Percentiles rank a stretch among this genome's conserved stretches.
Evolutionary conservation across 306 rosid genomes (phyloP).

Genomic region (Gleditsia sinensis): DNA sequence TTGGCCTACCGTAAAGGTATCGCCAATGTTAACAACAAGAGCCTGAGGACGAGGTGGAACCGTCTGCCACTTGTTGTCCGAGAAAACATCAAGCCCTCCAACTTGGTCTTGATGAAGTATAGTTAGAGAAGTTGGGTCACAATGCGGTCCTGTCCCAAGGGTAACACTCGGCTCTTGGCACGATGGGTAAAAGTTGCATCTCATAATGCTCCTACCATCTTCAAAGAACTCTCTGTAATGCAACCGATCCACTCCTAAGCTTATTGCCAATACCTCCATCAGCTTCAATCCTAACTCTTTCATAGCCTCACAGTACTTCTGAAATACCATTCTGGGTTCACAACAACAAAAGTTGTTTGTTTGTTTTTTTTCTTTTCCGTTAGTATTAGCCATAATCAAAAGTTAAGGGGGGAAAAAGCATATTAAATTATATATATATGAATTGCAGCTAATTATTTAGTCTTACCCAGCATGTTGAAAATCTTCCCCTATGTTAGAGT

Average conservation of each 20-base stretch:
- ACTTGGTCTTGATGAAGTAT: conserved; percentile 68
- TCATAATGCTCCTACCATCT: conserved; percentile 58
- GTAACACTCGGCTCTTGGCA: conserved; percentile 51
- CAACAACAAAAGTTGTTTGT: no score
- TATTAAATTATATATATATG: no score
- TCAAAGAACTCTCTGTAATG: conserved; percentile 54
- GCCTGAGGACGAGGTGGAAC: conserved; percentile 56
- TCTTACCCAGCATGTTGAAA: conserved; percentile 58
- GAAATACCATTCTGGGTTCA: conserved; percentile 41
- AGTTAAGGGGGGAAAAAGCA: no score
- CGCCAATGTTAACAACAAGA: conserved; percentile 66
- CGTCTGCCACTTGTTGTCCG: conserved; percentile 53
- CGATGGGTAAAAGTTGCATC: conserved; percentile 69
- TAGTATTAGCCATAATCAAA: no score
- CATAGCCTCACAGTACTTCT: conserved; percentile 67
- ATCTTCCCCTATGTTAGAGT: conserved; percentile 41
- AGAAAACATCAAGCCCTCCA: conserved; percentile 69
- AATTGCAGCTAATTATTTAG: no score
- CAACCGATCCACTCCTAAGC: conserved; percentile 53
- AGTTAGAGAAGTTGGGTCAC: conserved; percentile 72
- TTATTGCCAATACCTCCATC: conserved; percentile 60
- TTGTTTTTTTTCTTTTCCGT: no score
- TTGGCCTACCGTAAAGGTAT: conserved; percentile 64
- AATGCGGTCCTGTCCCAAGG: conserved; percentile 77
- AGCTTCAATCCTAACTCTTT: conserved; percentile 47